Base-by-base conservation (phyloP, 768 basidiomycete genomes). In the Leccinum uliginosum region DNA sequence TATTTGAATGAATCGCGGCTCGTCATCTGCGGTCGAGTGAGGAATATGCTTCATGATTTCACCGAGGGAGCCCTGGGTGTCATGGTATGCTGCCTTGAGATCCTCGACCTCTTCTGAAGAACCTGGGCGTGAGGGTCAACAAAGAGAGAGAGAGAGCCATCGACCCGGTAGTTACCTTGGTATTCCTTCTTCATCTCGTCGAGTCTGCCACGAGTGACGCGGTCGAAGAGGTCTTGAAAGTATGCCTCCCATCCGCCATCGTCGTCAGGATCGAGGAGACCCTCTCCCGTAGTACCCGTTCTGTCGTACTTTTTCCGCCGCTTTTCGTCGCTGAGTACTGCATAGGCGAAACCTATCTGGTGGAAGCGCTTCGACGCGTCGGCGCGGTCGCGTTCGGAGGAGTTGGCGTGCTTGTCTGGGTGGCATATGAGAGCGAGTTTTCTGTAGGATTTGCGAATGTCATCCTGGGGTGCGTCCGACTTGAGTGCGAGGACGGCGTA, bases 181-280 rank as follows among this genome's bases (percentile, higher is more conserved):
- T 99, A 99, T 65, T 85, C 86, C 63, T 85, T 85, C 82, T 92
- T 96, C 83, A 96, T 84, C 70, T 97, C 91, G 61, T 98, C 93
- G 53, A 99, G 77, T 70, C 85, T 89, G 58, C 83, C 86, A 59
- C 86, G 82, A 55, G 93, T 95, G 24, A 96, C 89, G 53, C 85
- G 80, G 58, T 95, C 89, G 62, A 93, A 97, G 61, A 97, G 74
- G 55, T 86, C 86, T 68, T 88, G 89, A 64, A 98, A 99, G 73
- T 99, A 99, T 6, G 89, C 83, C 66, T 93, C 92, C 97, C 97
- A 99, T 21, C 72, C 71, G 1, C 93, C 91, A 59, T 86, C 89
- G 57, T 89, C 91, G 10, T 84, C 91, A 6, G 82, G 81, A 23
- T 76, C 84, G 40, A 89, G 68, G 50, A 88, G 80, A 10, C 81